Conservation (phyloP, 495 filamentous ascomycete species). For the Penicillium flavigenum region DNA sequence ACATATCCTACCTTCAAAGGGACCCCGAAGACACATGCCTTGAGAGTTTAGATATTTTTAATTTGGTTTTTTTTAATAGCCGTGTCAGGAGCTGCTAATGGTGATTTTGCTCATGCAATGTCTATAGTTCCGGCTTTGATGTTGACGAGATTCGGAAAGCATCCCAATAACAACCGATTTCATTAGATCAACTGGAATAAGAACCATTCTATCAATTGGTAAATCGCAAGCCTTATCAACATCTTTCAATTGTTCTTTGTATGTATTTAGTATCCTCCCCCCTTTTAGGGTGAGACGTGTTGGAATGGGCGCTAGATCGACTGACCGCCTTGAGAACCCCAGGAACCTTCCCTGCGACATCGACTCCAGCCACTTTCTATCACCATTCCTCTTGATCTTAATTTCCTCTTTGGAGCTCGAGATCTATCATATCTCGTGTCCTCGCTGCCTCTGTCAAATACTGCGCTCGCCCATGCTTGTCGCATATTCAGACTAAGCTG, state of each 20-base stretch:
- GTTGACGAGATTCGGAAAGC: background rate
- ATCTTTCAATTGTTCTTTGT: background rate
- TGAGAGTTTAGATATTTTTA: too few species aligned
- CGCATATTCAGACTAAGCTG: constrained; percentile 28
- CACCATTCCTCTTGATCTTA: constrained; percentile 17
- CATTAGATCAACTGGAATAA: background rate
- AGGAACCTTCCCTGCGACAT: constrained; percentile 27
- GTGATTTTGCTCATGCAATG: background rate
- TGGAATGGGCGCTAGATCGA: constrained; percentile 29
- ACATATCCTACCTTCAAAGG: too few species aligned
- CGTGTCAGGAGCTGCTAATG: too few species aligned
- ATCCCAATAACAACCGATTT: background rate
- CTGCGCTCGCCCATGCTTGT: constrained; percentile 37
- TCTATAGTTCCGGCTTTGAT: background rate
- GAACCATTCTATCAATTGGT: background rate
- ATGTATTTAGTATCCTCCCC: background rate
- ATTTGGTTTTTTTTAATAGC: too few species aligned
- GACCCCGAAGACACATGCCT: too few species aligned
- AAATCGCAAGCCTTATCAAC: background rate
- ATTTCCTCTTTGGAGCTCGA: constrained; percentile 14
- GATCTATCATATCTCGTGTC: constrained; percentile 8
- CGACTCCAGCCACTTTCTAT: constrained; percentile 26
- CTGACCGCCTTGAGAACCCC: constrained; percentile 29
- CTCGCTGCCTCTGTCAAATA: constrained; percentile 11
- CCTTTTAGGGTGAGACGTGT: constrained; percentile 1